Evolutionary conservation across 306 rosid genomes (phyloP).

Genomic region (Rubus idaeus): DNA sequence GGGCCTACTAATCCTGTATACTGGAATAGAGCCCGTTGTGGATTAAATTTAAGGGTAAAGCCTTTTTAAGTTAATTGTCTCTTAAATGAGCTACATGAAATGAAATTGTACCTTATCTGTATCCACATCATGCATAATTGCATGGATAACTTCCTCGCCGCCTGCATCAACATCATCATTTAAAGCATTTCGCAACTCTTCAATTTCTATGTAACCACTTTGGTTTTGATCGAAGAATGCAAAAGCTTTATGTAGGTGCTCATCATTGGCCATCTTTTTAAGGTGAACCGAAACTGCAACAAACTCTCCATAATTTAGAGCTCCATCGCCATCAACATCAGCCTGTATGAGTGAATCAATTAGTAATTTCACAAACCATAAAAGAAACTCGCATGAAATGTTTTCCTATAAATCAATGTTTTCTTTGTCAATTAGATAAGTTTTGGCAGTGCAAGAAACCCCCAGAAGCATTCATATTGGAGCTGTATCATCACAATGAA

Average conservation of each 20-base stretch:
- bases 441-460: not conserved
- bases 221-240: constrained; percentile 65
- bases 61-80: not conserved
- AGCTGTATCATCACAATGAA: not conserved
- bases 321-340: constrained; percentile 76
- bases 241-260: constrained; percentile 87
- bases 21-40: not conserved
- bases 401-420: not conserved
- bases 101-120: constrained; percentile 70
- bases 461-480: not conserved
- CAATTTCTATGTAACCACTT: constrained; percentile 74
- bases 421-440: not conserved
- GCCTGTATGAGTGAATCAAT: constrained; percentile 47
- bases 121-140: constrained; percentile 91
- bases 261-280: constrained; percentile 74
- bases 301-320: constrained; percentile 80
- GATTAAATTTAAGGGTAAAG: not conserved
- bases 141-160: constrained; percentile 68
- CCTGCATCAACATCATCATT: constrained; percentile 59
- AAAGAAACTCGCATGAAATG: not conserved
- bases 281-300: constrained; percentile 76
- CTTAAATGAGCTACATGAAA: not conserved
- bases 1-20: not conserved
- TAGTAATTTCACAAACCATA: not conserved
- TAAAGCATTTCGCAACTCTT: constrained; percentile 66